These are phyloP conservation scores for Candolleomyces efflorescens DNA, from an alignment of 768 basidiomycete genomes.

Conservation along the genomic window DNA sequence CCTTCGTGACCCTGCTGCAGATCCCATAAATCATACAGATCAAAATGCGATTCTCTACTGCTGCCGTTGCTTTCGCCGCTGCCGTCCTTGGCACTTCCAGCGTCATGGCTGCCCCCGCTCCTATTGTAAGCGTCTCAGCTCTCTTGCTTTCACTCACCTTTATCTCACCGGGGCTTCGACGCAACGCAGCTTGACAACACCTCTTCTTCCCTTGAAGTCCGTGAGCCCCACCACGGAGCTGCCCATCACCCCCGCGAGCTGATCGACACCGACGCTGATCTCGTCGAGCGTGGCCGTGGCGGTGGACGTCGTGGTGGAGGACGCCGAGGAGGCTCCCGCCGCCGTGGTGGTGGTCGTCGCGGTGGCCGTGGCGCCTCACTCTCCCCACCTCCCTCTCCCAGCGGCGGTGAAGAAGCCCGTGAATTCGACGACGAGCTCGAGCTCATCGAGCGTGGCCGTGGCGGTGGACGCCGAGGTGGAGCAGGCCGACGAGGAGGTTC, in stretches of 20 bases:
- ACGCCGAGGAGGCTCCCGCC: not conserved
- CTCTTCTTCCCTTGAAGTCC: too few relatives aligned
- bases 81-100: not conserved
- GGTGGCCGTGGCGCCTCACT: not conserved
- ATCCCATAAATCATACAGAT: not conserved
- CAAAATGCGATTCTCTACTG: slow-evolving; percentile 3
- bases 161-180: too few relatives aligned
- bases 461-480: not conserved
- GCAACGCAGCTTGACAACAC: too few relatives aligned
- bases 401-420: not conserved
- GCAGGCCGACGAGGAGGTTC: not conserved
- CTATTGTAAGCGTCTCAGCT: not conserved
- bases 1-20: not conserved
- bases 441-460: not conserved
- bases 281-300: not conserved
- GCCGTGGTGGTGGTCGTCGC: not conserved
- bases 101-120: not conserved
- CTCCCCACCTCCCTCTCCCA: not conserved
- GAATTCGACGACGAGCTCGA: too few relatives aligned
- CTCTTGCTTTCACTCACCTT: not conserved
- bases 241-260: not conserved
- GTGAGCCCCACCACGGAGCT: not conserved
- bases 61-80: not conserved
- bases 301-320: not conserved
- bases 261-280: not conserved